Evolutionary conservation across 805 yeast species (phyloP), one percentile per base, ranked within the genome.

Genomic region (Komagataella pseudopastoris): DNA sequence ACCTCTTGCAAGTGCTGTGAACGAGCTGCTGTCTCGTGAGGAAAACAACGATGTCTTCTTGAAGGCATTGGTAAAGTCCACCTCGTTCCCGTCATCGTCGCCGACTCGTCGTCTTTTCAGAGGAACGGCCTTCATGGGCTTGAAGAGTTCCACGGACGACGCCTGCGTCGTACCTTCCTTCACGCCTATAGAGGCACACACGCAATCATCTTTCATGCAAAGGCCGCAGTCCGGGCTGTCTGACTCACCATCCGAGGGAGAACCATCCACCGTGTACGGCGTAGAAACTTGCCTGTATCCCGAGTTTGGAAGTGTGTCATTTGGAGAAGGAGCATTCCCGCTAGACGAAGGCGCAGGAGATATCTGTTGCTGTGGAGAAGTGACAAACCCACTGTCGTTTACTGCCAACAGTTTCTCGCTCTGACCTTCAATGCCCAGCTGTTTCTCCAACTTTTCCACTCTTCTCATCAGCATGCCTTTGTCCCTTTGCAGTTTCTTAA

Each of bases 41-140:
- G 77, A 68, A 65, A 61, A 17, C 62, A 63, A 52, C 60, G 49
- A 20, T 16, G 54, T 53, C 45, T 58, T 55, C 53, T 59, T 54
- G 65, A 64, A 69, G 49, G 68, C 62, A n/a, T 64, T 59, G 5
- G 88, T 81, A 64, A 80, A 80, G 64, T 83, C 88, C 49, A 74
- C 66, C 56, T 80, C 85, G 53, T 62, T 58, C 16, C 56, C 59
- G 7, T 51, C 55, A 17, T 18, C 20, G 7, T 52, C 48, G 30
- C 52, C 20, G 2, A 58, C 56, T 45, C 67, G 59, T 51, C 64
- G 65, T 50, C 72, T 67, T 36, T 71, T 69, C 54, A 83, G 67
- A 0, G 85, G 76, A 1, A 85, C 91, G 0, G 91, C 86, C 14
- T 80, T 75, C 73, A 75, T 70, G 6, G 90, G 88, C 52, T 72